phyloP scores from a whole-genome alignment of 345 rosid genomes.

The Salix viminalis region DNA sequence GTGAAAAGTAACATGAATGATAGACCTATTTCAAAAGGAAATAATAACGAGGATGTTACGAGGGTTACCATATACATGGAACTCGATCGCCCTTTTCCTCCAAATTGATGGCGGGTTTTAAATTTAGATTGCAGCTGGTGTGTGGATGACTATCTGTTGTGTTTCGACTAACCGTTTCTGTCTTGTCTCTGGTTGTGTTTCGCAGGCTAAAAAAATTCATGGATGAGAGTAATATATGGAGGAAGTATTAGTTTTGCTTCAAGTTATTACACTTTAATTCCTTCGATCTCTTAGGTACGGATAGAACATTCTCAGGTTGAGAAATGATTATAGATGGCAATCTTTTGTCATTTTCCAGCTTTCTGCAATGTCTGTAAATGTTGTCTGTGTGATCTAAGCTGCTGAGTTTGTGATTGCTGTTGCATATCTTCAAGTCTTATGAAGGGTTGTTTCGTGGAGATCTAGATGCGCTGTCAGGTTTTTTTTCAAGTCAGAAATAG shows the following conservation, averaged over 20 bases:
- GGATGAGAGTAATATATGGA: too few relatives aligned
- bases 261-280: not conserved
- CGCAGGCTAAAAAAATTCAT: too few relatives aligned
- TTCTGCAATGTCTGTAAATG: constrained; percentile 7
- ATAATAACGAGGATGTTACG: not conserved
- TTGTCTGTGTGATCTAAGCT: not conserved
- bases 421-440: too few relatives aligned
- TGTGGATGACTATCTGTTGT: not conserved
- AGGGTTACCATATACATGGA: not conserved
- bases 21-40: not conserved
- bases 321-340: not conserved
- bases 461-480: too few relatives aligned
- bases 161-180: not conserved
- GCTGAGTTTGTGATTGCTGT: not conserved
- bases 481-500: too few relatives aligned
- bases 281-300: not conserved
- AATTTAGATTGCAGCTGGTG: too few relatives aligned
- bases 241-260: not conserved
- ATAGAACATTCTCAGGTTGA: not conserved
- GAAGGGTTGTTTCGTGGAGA: too few relatives aligned
- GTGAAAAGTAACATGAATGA: too few relatives aligned
- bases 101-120: too few relatives aligned
- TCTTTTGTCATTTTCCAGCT: not conserved
- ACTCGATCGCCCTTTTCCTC: too few relatives aligned
- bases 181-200: not conserved